Percentiles rank a stretch among this genome's conserved stretches.
These are phyloP conservation scores for Cladosporium sp. DNA, from an alignment of 2,329 filamentous ascomycete species.

Conservation along the genomic window DNA sequence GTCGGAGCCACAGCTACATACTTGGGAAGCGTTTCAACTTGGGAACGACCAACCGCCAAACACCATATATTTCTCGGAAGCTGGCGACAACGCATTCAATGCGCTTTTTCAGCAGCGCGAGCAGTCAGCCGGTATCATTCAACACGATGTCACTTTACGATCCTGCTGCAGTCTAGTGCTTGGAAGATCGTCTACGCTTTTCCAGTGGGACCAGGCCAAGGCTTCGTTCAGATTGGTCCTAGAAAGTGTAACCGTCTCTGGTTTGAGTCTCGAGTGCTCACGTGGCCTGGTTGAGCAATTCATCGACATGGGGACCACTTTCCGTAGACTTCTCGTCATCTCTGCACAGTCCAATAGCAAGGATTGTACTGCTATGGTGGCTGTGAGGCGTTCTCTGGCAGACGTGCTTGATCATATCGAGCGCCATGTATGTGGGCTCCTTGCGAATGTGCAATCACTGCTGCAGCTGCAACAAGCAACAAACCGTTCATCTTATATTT, in stretches of 20 bases:
- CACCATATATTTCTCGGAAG: conserved; percentile 63
- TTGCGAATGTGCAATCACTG: conserved; percentile 29
- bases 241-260: conserved; percentile 45
- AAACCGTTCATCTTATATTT: conserved; percentile 34
- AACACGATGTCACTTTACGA: conserved; percentile 34
- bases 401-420: conserved; percentile 40
- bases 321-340: conserved; percentile 19
- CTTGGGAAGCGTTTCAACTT: conserved; percentile 63
- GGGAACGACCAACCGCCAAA: conserved; percentile 32
- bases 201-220: conserved; percentile 54
- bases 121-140: conserved; percentile 40
- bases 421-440: conserved; percentile 31
- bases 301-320: conserved; percentile 33
- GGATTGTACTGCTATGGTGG: conserved; percentile 36
- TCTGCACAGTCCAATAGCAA: neutral
- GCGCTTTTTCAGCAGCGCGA: conserved; percentile 49
- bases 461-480: conserved; percentile 40
- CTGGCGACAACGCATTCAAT: conserved; percentile 63
- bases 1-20: conserved; percentile 45
- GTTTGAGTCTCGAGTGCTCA: conserved; percentile 45
- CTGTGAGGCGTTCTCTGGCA: conserved; percentile 38
- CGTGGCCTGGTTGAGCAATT: conserved; percentile 51
- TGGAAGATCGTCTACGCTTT: conserved; percentile 69
- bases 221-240: conserved; percentile 50
- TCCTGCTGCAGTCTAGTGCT: conserved; percentile 64